Evolutionary conservation across 2,329 filamentous ascomycete species (phyloP), one percentile per base, ranked within the genome.

Genomic region (Nemania sp.): DNA sequence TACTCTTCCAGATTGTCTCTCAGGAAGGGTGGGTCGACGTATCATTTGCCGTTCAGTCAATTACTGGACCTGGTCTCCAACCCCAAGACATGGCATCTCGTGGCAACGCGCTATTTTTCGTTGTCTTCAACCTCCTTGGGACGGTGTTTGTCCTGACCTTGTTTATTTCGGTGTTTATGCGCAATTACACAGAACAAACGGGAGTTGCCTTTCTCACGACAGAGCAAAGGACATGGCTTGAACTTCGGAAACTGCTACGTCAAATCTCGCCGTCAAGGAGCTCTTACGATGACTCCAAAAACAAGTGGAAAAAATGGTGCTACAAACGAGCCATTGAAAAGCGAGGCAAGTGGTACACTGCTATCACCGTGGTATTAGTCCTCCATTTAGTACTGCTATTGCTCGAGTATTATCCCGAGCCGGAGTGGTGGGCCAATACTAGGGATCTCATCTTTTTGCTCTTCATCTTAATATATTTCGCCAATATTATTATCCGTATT

Each of bases 121-220:
- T 99, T 64, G 86, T 95, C 4, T 99, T 98, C 89, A 99, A 99
- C 81, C 88, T 99, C 78, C 86, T 99, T 74, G 94, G 94, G 35
- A 96, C 96, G 0, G 95, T 99, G 71, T 99, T 99, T 81, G 92
- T 99, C 69, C 86, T 99, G 77, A 99, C 96, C 0, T 84, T 99
- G 77, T 99, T 99, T 80, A 97, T 99, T 55, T 98, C 96, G 64
- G 96, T 99, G 69, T 99, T 99, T 80, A 99, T 99, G 96, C 93
- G 96, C 69, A 99, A 98, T 79, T 99, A 99, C 80, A 99, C 96
- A 0, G 96, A 99, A 80, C 94, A 98, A 80, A 99, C 96, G 0
- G 96, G 96, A 1, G 96, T 99, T 51, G 96, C 96, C 2, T 99
- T 95, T 78, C 83, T 99, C 74, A 99, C 96, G 0, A 92, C 94